These are phyloP conservation scores for Hirsutella thompsonii DNA, from an alignment of 2,329 filamentous ascomycete species.

Conservation along the genomic window DNA sequence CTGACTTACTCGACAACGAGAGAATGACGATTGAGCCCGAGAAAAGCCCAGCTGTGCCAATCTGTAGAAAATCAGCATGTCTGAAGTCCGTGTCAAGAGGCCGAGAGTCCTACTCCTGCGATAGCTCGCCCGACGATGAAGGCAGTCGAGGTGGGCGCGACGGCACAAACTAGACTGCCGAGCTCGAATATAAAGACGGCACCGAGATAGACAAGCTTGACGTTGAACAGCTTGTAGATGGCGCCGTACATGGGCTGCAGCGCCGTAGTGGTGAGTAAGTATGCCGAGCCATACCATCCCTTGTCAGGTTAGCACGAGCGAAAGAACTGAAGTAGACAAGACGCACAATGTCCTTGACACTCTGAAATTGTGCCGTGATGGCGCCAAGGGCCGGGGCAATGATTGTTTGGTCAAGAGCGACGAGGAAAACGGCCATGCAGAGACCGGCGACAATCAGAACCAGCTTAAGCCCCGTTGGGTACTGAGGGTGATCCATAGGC, in stretches of 20 bases:
- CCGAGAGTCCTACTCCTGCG: conserved; percentile 23
- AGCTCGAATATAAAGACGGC: conserved; percentile 30
- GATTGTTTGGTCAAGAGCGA: conserved; percentile 38
- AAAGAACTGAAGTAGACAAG: neutral
- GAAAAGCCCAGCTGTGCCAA: conserved; percentile 37
- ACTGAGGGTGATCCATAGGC: conserved; percentile 9
- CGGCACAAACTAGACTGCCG: conserved; percentile 28
- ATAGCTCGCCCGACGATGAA: conserved; percentile 41
- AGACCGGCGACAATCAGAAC: conserved; percentile 28
- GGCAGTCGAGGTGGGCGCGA: conserved; percentile 30
- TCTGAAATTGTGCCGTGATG: conserved; percentile 31
- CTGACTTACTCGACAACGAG: conserved; percentile 21
- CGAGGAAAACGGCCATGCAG: conserved; percentile 33
- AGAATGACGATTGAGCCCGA: conserved; percentile 37
- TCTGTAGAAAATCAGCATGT: conserved; percentile 8
- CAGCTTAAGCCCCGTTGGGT: conserved; percentile 27
- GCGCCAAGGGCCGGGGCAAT: conserved; percentile 40
- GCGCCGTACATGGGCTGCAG: conserved; percentile 36
- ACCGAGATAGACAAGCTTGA: conserved; percentile 31
- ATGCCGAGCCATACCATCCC: conserved; percentile 38
- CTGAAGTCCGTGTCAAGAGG: neutral
- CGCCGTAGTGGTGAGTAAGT: conserved; percentile 34
- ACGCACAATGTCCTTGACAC: conserved; percentile 30
- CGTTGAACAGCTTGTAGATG: conserved; percentile 35
- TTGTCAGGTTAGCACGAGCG: conserved; percentile 2